Evolutionary conservation across 2,329 filamentous ascomycete species (phyloP), one percentile per base, ranked within the genome.

Genomic region (Sodiomyces alkalinus): DNA sequence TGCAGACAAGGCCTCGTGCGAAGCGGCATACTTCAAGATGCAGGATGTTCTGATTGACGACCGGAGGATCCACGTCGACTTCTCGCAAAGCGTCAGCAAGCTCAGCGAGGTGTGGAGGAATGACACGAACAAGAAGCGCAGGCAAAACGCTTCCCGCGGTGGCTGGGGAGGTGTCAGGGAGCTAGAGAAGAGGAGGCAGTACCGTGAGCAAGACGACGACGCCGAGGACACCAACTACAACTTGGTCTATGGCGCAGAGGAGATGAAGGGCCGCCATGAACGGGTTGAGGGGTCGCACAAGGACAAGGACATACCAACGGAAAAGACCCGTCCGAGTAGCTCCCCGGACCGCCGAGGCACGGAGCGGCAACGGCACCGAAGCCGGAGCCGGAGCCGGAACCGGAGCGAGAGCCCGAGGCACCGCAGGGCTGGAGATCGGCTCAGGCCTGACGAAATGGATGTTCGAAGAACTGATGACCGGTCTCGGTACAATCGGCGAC

Each of bases 21-120:
- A 98, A 55, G 74, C 81, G 29, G 90, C 90, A 3, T 98, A 94
- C 47, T 90, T 92, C 60, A 98, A 98, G 57, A 98, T 98, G 90
- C 85, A 98, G 51, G 83, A 79, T 3, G 87, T 96, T 2, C 59
- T 98, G 31, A 96, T 98, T 39, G 90, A 98, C 45, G 90, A 98
- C 43, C 81, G 93, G 39, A 77, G 90, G 22, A 98, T 98, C 38
- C 90, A 98, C 47, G 90, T 98, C 31, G 90, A 98, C 55, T 98
- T 98, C 53, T 94, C 86, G 8, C 90, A 98, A 57, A 93, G 83
- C 48, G 90, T 86, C 35, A 70, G 75, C 36, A 87, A 83, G 47
- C 58, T 98, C 6, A 90, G 83, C 25, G 82, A 92, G 37, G 75
- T 76, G 11, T 98, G 90, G 90, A 70, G 90, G 36, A 78, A 73